phyloP scores from a whole-genome alignment of 441 rosid genomes.

The Theobroma grandiflorum region DNA sequence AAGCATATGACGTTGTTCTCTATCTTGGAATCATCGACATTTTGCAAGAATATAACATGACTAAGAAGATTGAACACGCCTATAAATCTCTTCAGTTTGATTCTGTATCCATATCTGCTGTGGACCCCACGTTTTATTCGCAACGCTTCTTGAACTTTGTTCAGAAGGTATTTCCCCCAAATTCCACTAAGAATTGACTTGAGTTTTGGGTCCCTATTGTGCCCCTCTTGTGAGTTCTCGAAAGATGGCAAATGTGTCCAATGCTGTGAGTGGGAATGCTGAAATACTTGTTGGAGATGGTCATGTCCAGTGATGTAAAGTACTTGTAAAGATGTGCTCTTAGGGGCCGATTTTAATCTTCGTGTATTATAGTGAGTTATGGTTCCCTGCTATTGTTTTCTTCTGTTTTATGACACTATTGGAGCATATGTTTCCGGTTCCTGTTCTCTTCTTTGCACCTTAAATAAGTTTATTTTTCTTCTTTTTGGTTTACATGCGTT shows the following conservation, averaged over 20 bases:
- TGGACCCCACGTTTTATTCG: constrained; percentile 91
- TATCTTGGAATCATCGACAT: constrained; percentile 95
- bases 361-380: constrained; percentile 8
- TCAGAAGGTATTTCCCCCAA: constrained; percentile 72
- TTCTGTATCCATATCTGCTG: constrained; percentile 84
- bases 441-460: constrained; percentile 10
- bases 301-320: not conserved
- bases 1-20: constrained; percentile 82
- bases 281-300: not conserved
- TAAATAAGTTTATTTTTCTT: not conserved
- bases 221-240: not conserved
- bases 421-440: not conserved
- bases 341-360: not conserved
- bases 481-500: not conserved
- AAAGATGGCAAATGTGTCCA: not conserved
- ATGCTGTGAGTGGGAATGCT: not conserved
- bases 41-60: constrained; percentile 89
- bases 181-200: constrained; percentile 34
- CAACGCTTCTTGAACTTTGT: constrained; percentile 86
- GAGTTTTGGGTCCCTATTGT: constrained; percentile 13
- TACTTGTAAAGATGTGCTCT: not conserved
- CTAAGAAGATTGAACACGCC: constrained; percentile 91
- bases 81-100: constrained; percentile 94
- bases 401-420: not conserved
- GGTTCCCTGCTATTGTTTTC: not conserved